phyloP scores from a whole-genome alignment of 208 protist genomes.

The Leishmania tarentolae region DNA sequence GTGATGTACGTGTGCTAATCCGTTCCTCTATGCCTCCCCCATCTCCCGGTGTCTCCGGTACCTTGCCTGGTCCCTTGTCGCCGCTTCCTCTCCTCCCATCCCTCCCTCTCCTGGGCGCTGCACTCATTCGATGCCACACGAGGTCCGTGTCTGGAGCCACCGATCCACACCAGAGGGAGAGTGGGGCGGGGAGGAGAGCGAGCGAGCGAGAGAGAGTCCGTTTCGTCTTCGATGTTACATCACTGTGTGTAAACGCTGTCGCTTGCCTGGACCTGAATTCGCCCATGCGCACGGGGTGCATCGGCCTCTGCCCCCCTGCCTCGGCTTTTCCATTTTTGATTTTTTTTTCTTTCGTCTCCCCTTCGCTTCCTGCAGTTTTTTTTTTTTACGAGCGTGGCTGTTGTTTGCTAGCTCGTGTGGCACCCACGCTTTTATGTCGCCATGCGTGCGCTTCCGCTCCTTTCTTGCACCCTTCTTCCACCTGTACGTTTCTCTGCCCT shows the following conservation, averaged over 20 bases:
- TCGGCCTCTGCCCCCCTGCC: neutral
- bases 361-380: neutral
- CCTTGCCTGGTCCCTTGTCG: neutral
- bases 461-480: neutral
- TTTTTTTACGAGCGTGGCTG: too few relatives aligned
- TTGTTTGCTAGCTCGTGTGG: neutral
- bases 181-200: too few relatives aligned
- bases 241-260: neutral
- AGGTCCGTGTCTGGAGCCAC: neutral
- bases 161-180: neutral
- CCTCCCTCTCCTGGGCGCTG: neutral
- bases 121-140: neutral
- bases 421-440: neutral
- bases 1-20: too few relatives aligned
- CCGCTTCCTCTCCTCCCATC: neutral
- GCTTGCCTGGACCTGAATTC: neutral
- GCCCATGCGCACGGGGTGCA: neutral
- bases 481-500: neutral
- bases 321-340: too few relatives aligned
- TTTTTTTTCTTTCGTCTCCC: neutral
- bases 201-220: neutral
- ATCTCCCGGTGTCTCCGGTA: neutral
- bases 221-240: neutral
- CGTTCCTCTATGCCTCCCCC: too few relatives aligned
- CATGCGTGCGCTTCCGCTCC: neutral